A percentile compares a stretch with the other conserved stretches of the same genome.
Conservation (phyloP, 2,329 filamentous ascomycete genomes). For the Cytospora piceicola region DNA sequence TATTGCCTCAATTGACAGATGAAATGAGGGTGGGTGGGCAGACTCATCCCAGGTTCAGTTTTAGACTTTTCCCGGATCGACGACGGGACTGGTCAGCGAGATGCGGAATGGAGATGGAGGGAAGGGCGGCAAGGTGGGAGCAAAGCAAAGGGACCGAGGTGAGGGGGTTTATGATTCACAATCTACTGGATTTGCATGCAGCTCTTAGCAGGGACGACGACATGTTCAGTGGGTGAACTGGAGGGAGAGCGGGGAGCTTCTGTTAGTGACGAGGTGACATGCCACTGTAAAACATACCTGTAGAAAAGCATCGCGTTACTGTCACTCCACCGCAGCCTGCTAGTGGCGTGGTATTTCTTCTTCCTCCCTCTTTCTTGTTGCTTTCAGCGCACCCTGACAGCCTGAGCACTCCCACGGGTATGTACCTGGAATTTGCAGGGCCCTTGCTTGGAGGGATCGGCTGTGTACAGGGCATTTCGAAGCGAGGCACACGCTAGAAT, state of each 20-base stretch:
- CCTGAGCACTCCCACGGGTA: not conserved
- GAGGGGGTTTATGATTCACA: too few relatives aligned
- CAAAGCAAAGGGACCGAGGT: too few relatives aligned
- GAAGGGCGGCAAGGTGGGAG: not conserved
- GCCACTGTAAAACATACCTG: slow-evolving; percentile 4
- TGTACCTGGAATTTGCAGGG: not conserved
- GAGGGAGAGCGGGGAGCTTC: not conserved
- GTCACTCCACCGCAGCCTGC: slow-evolving; percentile 25
- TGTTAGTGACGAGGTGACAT: slow-evolving; percentile 25
- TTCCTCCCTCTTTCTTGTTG: too few relatives aligned
- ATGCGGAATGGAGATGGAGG: not conserved
- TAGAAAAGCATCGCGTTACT: not conserved
- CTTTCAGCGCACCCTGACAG: slow-evolving; percentile 1
- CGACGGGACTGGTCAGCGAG: slow-evolving; percentile 12
- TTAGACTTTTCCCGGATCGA: slow-evolving; percentile 17
- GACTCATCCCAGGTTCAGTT: not conserved
- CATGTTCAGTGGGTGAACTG: slow-evolving; percentile 12
- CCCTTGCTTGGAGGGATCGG: not conserved
- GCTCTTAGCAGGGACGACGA: slow-evolving; percentile 17
- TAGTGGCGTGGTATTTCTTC: slow-evolving; percentile 16
- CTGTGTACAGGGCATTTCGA: slow-evolving; percentile 4
- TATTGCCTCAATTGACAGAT: too few relatives aligned
- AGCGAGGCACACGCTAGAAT: slow-evolving; percentile 17
- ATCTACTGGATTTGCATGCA: not conserved
- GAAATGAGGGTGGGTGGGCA: not conserved